A percentile compares a stretch with the other conserved stretches of the same genome.
These are phyloP conservation scores for Leishmania mexicana DNA, from an alignment of 208 protist genomes.

Conservation along the genomic window DNA sequence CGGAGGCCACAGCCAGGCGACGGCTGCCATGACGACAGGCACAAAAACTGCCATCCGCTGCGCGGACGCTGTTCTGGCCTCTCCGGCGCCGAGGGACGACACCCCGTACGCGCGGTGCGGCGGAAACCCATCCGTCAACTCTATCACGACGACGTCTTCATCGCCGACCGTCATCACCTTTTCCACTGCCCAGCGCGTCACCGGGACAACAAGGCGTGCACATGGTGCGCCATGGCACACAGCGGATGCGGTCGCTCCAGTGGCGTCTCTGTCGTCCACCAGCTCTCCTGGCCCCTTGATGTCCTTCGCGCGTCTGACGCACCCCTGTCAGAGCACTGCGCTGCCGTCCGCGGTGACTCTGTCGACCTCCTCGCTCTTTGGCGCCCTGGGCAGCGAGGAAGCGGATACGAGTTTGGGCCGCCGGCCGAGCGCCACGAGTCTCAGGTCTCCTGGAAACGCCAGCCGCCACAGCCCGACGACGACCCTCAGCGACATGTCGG, in stretches of 20 bases:
- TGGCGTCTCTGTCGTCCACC: not conserved
- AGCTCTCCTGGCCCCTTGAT: conserved; percentile 7
- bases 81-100: too few relatives aligned
- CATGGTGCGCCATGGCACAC: not conserved
- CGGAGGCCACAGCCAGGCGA: too few relatives aligned
- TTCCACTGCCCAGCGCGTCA: not conserved
- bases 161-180: not conserved
- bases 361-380: not conserved
- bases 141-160: not conserved
- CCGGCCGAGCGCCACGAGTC: conserved; percentile 14
- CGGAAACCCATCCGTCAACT: not conserved
- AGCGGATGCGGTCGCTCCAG: not conserved
- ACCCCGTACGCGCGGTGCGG: not conserved
- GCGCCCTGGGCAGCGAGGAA: conserved; percentile 6
- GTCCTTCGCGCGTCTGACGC: conserved; percentile 18
- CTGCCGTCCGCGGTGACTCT: conserved; percentile 5
- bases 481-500: conserved; percentile 35
- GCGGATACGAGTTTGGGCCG: conserved; percentile 1
- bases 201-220: not conserved
- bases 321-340: conserved; percentile 3
- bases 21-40: not conserved
- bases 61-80: too few relatives aligned
- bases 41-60: not conserved
- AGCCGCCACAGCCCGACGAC: conserved; percentile 17
- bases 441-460: conserved; percentile 14